Percentiles rank a stretch among this genome's conserved stretches.
These are phyloP conservation scores for Tilletia horrida DNA, from an alignment of 1,284 basidiomycete species.

Conservation along the genomic window DNA sequence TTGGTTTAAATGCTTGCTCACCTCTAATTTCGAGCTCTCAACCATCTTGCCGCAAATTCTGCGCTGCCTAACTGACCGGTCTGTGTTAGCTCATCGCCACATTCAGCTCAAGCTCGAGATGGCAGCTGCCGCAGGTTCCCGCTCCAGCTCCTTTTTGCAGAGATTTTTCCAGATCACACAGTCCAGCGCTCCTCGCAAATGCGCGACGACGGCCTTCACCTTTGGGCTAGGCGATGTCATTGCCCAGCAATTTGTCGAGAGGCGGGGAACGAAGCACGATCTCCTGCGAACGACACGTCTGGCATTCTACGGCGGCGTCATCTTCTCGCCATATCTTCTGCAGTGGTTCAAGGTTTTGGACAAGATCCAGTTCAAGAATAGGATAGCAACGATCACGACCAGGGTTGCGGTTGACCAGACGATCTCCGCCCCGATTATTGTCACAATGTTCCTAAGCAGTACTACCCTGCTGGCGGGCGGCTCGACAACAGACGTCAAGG, in stretches of 20 bases:
- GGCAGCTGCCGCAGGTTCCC: background rate
- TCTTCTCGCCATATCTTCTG: constrained; percentile 41
- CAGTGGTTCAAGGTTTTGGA: constrained; percentile 45
- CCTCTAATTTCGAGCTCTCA: no score
- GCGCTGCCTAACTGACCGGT: no score
- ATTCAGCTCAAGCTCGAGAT: no score
- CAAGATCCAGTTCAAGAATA: constrained; percentile 27
- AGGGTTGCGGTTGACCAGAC: constrained; percentile 42
- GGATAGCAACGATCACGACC: constrained; percentile 30
- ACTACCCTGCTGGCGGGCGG: constrained; percentile 39
- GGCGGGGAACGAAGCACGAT: constrained; percentile 32
- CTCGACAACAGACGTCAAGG: constrained; percentile 24
- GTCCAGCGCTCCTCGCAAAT: constrained; percentile 42
- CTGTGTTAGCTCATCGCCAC: no score
- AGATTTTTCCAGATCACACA: constrained; percentile 39
- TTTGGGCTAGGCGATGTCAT: constrained; percentile 43
- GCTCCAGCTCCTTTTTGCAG: constrained; percentile 25
- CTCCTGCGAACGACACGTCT: constrained; percentile 32
- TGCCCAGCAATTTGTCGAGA: constrained; percentile 44
- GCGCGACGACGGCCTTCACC: constrained; percentile 35
- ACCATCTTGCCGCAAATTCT: no score
- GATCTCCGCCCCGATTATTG: constrained; percentile 34
- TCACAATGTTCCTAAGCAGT: constrained; percentile 35
- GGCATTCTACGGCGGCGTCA: constrained; percentile 37
- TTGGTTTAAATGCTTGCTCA: no score